Conservation (phyloP, 2,329 filamentous ascomycete genomes). For the Trichoderma breve region DNA sequence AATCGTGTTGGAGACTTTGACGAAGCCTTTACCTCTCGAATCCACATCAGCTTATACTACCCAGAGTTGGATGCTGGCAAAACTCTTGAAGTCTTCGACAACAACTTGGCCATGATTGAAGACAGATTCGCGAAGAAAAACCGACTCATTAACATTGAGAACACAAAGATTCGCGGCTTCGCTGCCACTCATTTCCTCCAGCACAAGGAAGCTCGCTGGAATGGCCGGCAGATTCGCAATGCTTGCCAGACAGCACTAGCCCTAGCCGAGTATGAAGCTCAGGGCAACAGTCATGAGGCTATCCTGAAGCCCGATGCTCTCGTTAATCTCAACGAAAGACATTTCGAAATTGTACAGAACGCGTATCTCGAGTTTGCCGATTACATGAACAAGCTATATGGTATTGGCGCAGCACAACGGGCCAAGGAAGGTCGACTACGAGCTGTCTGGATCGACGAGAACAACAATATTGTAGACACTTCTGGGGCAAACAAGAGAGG, state of each 20-base stretch:
- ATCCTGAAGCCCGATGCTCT: constrained; percentile 13
- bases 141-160: not conserved
- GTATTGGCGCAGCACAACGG: not conserved
- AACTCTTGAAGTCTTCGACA: constrained; percentile 16
- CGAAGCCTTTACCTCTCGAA: constrained; percentile 38
- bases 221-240: constrained; percentile 23
- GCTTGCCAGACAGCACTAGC: constrained; percentile 23
- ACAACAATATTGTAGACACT: not conserved
- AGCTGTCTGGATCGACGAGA: not conserved
- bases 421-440: constrained; percentile 1
- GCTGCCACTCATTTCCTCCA: not conserved
- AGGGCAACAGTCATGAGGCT: constrained; percentile 23
- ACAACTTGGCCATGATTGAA: constrained; percentile 25
- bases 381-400: constrained; percentile 22
- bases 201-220: constrained; percentile 11
- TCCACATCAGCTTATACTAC: constrained; percentile 36
- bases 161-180: not conserved
- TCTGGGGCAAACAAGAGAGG: no score
- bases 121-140: constrained; percentile 15
- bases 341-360: constrained; percentile 25
- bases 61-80: not conserved
- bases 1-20: constrained; percentile 38
- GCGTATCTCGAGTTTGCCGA: constrained; percentile 27
- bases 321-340: constrained; percentile 20
- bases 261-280: constrained; percentile 36